Base-by-base conservation (phyloP, 2,329 filamentous ascomycete species). In the Beauveria asiatica region DNA sequence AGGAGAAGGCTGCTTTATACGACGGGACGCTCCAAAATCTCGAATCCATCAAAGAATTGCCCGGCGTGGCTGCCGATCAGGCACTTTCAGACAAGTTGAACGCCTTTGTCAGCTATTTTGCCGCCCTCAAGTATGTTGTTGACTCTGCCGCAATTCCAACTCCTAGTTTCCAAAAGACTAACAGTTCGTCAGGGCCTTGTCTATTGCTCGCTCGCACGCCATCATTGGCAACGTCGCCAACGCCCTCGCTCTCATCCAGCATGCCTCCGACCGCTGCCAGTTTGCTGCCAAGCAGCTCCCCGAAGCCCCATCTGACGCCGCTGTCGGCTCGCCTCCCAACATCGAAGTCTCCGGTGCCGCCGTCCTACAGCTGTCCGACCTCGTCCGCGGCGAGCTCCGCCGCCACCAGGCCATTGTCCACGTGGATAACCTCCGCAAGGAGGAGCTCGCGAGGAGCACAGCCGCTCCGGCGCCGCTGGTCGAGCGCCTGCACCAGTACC, bases 21-120 rank as follows among this genome's bases (percentile, higher is more conserved):
- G 92, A 97, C 70, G 90, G 91, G 25, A 95, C 88, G 9, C 75
- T 97, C 25, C 90, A 97, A 74, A 97, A 91, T 73, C 79, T 99
- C 62, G 89, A 97, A 65, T 90, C 92, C 5, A 86, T 97, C 71
- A 90, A 89, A 67, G 91, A 96, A 62, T 80, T 99, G 16, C 89
- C 92, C 2, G 94, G 94, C 73, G 89, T 97, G 19, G 91, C 91
- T 41, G 88, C 91, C 46, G 94, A 99, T 68, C 81, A 85, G 45
- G 79, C 76, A 17, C 89, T 99, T 65, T 79, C 92, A 5, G 76
- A 81, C 50, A 90, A 94, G 71, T 78, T 99, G n/a, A 84, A 90
- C 60, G 85, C 85, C 39, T 93, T 90, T 66, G 80, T 83, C 41
- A 80, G 83, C 62, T 97, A 97, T 74, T 99, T 97, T 76, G 84